phyloP scores from a whole-genome alignment of 2,329 filamentous ascomycete genomes.

The Aspergillus texensis region DNA sequence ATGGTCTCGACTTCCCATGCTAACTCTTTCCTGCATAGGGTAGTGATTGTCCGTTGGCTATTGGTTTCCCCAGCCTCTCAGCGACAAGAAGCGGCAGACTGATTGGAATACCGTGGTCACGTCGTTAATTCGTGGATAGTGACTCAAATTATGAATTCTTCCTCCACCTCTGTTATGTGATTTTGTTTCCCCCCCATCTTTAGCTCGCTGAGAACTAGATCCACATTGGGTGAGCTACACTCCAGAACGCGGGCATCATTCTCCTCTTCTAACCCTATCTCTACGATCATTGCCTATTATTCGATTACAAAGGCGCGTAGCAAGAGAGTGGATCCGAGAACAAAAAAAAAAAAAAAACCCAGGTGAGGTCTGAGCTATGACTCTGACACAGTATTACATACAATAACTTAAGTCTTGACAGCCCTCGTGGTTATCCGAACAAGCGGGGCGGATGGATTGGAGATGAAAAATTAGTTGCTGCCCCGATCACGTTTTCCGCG shows the following conservation, averaged over 20 bases:
- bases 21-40: constrained; percentile 4
- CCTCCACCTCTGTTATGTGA: background rate
- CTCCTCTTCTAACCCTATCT: background rate
- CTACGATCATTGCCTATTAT: background rate
- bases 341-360: background rate
- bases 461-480: constrained; percentile 18
- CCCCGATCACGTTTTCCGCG: constrained; percentile 20
- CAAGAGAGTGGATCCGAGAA: background rate
- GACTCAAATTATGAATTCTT: background rate
- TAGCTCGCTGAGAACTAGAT: background rate
- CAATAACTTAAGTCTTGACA: constrained; percentile 17
- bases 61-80: background rate
- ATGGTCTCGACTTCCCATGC: constrained; percentile 4
- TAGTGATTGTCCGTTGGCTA: constrained; percentile 10
- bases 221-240: background rate
- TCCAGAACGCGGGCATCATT: background rate
- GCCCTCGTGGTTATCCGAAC: constrained; percentile 27
- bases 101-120: constrained; percentile 5
- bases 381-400: constrained; percentile 14
- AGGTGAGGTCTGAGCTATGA: background rate
- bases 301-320: background rate
- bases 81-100: constrained; percentile 6
- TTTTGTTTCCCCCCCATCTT: background rate
- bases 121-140: background rate
- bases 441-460: constrained; percentile 18